Base-by-base conservation (phyloP, 2,329 filamentous ascomycete genomes). In the Sporothrix globosa region DNA sequence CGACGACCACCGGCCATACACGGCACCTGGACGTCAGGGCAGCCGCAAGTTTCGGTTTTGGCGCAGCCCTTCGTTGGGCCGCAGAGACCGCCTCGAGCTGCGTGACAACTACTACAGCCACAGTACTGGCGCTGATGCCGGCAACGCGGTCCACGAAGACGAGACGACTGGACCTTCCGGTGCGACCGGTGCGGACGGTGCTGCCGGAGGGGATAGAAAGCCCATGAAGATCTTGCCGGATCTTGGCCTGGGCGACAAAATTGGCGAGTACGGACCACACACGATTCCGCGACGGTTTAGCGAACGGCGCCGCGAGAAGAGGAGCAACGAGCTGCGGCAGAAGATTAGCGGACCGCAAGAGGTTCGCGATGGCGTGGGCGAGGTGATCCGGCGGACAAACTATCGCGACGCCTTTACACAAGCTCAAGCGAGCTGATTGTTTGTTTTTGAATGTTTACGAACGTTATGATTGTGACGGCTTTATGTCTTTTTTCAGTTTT, bases 331-430 rank as follows among this genome's bases (percentile, higher is more conserved):
- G 75, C 80, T 90, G 68, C 82, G 88, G 9, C 80, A 84, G 73
- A 89, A 83, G 77, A 90, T 90, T 58, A 88, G 87, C 72, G 83
- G 82, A 5, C 88, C 88, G 0, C 82, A 80, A 30, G 85, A 87
- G 75, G 86, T 88, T 24, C 80, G 86, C 34, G 86, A 88, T 73
- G 86, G 86, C 3, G 84, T 88, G 2, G 85, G 83, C 17, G 86
- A 88, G 41, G 83, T 88, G 63, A 84, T 88, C 60, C 80, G 84
- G 66, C 79, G 81, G 48, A 82, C 79, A 53, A 81, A 78, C 50
- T 81, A 81, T 71, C 78, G 78, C 67, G 80, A 77, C 21, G 74
- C 75, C 0, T 76, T 75, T 67, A 72, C 76, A 17, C 73, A 75
- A 41, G 74, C 72, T 24, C 66, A 74, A 60, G 60, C 48, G 60